A percentile compares a stretch with the other conserved stretches of the same genome.
Conservation (phyloP, 176 grass and related monocot species). For the Echinochloa phyllopogon region DNA sequence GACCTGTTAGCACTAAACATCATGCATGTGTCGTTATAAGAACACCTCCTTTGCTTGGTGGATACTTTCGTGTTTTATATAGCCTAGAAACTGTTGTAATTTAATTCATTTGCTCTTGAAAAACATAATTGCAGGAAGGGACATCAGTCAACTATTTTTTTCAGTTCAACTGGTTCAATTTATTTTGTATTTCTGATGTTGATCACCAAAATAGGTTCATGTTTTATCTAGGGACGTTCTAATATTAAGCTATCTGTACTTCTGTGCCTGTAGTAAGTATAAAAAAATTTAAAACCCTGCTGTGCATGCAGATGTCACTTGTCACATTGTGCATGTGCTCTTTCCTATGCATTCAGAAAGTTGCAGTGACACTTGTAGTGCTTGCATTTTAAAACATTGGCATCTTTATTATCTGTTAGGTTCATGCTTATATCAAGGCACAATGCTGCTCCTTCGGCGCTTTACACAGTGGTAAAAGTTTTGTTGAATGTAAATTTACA, state of each 20-base stretch:
- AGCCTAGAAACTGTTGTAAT: not conserved
- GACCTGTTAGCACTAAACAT: not conserved
- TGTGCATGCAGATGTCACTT: not conserved
- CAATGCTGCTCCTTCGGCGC: conserved; percentile 54
- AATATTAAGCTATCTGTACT: not conserved
- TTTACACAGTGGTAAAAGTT: conserved; percentile 81
- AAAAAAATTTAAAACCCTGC: not conserved
- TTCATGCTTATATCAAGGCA: conserved; percentile 86
- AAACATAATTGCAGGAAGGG: conserved; percentile 1
- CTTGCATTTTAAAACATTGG: not conserved
- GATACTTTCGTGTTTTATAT: not conserved
- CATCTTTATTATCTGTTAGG: conserved; percentile 55
- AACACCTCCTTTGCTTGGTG: not conserved
- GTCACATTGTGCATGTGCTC: not conserved
- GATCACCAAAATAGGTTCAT: not conserved
- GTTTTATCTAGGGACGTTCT: not conserved
- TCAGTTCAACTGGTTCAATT: not conserved
- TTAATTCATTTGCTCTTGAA: not conserved
- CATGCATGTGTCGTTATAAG: not conserved
- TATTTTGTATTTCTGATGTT: not conserved
- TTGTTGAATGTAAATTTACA: not conserved
- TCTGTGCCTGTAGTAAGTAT: conserved; percentile 1
- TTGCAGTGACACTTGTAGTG: not conserved
- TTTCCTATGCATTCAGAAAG: conserved; percentile 13
- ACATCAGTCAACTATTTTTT: not conserved